Evolutionary conservation across 495 filamentous ascomycete genomes (phyloP), one percentile per base, ranked within the genome.

Genomic region (Staphylotrichum tortipilum): DNA sequence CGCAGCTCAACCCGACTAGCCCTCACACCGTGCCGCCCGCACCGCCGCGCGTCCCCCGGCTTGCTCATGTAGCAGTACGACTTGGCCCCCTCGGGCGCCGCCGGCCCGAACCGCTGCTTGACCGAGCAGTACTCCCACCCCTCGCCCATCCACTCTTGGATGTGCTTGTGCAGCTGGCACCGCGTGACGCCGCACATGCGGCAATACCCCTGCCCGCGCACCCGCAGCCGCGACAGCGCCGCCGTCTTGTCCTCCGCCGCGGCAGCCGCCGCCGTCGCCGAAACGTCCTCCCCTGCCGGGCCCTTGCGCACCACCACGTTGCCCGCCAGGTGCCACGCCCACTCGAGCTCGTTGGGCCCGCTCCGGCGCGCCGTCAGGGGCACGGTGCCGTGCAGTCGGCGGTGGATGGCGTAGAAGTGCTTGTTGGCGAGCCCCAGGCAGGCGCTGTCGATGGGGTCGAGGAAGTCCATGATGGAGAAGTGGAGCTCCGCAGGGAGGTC

Each of bases 401-500:
- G 66, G 65, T 73, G 74, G 47, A 79, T 69, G n/a, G 61, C 57
- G 61, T 79, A 79, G 49, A 76, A 69, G 47, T 70, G 66, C 39
- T 55, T 58, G 63, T 64, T 71, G 11, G 78, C 74, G 17, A 81
- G 64, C 11, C 73, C 74, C 11, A 84, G 68, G 53, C 72, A 73
- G 48, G 73, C 70, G 60, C 70, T 68, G 58, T 80, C 77, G 55
- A 78, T 76, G 22, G 74, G 68, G 54, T 76, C 70, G 22, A 84
- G 69, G 56, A 73, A 70, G 53, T 72, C 65, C 50, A 75, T 68
- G 51, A 84, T 70, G 39, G 72, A 64, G 38, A 71, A 68, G 44
- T 81, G 80, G 11, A 84, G 60, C 57, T 84, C 81, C 0, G 72
- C 57, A 11, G 81, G 80, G 15, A 84, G 70, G 31, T 73, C 66